Conservation (phyloP, 1,139 yeast genomes). For the Taphrina betulina region DNA sequence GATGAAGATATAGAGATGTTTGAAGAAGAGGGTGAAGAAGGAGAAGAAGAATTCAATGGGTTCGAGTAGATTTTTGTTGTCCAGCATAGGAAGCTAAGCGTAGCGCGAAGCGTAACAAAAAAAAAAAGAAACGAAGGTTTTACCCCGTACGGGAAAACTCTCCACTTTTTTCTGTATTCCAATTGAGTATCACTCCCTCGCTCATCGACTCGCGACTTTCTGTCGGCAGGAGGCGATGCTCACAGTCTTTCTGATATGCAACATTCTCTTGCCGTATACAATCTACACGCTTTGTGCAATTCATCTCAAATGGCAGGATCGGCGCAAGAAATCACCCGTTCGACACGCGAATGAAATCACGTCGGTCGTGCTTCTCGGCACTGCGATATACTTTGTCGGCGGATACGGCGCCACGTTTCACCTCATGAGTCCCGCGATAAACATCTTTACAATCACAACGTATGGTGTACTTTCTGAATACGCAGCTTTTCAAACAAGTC, state of each 20-base stretch:
- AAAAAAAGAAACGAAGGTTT: too few species aligned
- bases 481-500: conserved; percentile 1
- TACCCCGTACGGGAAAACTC: too few species aligned
- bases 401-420: conserved; percentile 23
- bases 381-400: conserved; percentile 17
- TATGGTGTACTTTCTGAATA: conserved; percentile 2
- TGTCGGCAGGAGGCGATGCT: too few species aligned
- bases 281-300: conserved; percentile 5
- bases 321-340: conserved; percentile 18
- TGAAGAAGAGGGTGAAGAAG: neutral
- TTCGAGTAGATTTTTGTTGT: neutral
- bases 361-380: conserved; percentile 6
- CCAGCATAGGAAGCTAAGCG: neutral
- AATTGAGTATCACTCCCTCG: too few species aligned
- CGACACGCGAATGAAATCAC: conserved; percentile 20
- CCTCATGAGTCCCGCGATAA: neutral
- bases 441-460: neutral
- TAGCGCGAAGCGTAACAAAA: too few species aligned
- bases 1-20: neutral
- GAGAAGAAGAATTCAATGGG: conserved; percentile 12
- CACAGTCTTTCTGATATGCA: conserved; percentile 9
- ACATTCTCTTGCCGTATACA: conserved; percentile 14
- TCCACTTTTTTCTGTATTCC: too few species aligned
- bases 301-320: conserved; percentile 16
- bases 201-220: too few species aligned